Evolutionary conservation across 1,284 basidiomycete species (phyloP), one percentile per base, ranked within the genome.

Genomic region (Heterobasidion irregulare): DNA sequence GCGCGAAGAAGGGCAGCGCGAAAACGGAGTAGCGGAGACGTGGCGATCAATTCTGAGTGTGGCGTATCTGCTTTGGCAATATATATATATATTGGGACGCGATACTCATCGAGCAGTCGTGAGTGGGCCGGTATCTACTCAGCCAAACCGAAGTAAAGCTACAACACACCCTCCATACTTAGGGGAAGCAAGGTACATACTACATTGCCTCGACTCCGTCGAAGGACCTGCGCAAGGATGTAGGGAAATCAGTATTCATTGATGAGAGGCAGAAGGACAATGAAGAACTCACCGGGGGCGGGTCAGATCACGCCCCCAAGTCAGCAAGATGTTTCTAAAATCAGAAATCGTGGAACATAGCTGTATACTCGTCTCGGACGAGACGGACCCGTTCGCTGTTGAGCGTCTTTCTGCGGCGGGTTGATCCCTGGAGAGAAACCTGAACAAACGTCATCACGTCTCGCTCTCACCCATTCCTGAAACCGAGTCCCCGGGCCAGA

Each of bases 21-120:
- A 84, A 84, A 66, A 64, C 71, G 15, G 78, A 85, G 68, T 84
- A 70, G 8, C 8, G 12, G 38, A n/a, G 38, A 41, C 10, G 38
- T 6, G 10, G 38, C n/a, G 10, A 2, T 10, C n/a, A 41, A 2
- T 2, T 10, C 38, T 12, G 38, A 10, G 38, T n/a, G 2, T 41
- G 38, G 38, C 10, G 3, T n/a, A 41, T 41, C 38, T 41, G 38
- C 10, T 10, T 41, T 41, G 10, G 38, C n/a, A n/a, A 26, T 2
- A 41, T 41, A 6, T 41, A 41, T 41, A 41, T 12, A 6, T 41
- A 41, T 41, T 6, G 6, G 8, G 12, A 10, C 2, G 38, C 3
- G 38, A 41, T 41, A 10, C 12, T 41, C 38, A 26, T 26, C 26
- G 5, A 26, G 26, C 26, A 26, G 26, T 26, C 26, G 26, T 26